Evolutionary conservation across 139 green algal genomes (phyloP).

Genomic region (Tetradesmus obliquus): DNA sequence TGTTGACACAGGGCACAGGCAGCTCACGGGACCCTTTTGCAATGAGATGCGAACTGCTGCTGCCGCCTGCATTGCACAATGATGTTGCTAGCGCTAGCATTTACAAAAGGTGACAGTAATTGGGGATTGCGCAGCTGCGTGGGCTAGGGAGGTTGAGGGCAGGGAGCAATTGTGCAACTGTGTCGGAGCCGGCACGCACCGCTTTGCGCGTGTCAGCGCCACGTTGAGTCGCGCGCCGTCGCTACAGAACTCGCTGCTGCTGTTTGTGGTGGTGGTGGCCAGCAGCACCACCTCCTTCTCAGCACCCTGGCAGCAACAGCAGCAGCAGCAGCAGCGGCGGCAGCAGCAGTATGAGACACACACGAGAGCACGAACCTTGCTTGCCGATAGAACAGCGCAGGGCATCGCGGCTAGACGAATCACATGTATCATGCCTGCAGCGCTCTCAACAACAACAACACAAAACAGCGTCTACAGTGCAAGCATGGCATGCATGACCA

Average conservation of each 20-base stretch:
- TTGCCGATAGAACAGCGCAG: too few species aligned
- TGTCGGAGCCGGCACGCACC: background rate
- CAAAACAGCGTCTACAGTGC: background rate
- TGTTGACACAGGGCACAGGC: too few species aligned
- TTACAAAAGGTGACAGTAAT: background rate
- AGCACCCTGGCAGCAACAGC: conserved; percentile 64
- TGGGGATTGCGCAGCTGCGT: too few species aligned
- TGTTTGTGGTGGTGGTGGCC: conserved; percentile 71
- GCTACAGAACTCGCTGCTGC: conserved; percentile 33
- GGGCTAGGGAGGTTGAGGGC: too few species aligned
- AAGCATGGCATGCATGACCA: background rate
- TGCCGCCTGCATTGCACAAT: too few species aligned
- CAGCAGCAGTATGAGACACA: background rate
- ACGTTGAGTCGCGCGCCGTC: conserved; percentile 82
- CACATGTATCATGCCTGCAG: background rate
- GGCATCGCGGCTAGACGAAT: too few species aligned
- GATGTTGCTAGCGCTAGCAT: too few species aligned
- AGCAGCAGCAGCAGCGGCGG: background rate
- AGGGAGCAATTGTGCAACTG: too few species aligned
- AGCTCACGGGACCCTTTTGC: too few species aligned
- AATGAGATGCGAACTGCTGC: too few species aligned
- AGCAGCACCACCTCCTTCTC: conserved; percentile 88
- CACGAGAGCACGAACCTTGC: too few species aligned
- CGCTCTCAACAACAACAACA: background rate
- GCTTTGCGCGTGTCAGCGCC: conserved; percentile 76